Conservation (phyloP, 495 filamentous ascomycete species). For the Aspergillus kassunensis region DNA sequence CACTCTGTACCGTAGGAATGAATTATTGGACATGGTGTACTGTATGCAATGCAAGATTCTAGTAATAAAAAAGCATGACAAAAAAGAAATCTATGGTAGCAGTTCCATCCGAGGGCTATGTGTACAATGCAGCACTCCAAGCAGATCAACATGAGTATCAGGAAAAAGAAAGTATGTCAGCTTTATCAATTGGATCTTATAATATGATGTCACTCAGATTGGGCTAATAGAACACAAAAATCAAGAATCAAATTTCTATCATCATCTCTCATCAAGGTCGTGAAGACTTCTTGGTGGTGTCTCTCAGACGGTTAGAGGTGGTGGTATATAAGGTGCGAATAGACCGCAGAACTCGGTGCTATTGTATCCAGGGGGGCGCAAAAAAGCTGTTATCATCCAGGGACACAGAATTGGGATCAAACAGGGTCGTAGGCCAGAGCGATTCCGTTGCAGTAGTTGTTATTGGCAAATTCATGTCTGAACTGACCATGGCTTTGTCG, state of each 20-base stretch:
- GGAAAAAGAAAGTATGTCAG: background rate
- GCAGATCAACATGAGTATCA: background rate
- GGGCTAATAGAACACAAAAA: conserved; percentile 36
- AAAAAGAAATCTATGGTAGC: conserved; percentile 5
- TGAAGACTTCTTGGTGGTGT: conserved; percentile 35
- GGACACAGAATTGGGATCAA: conserved; percentile 29
- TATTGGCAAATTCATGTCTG: conserved; percentile 19
- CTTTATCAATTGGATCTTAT: conserved; percentile 36
- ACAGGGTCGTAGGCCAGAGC: conserved; percentile 37
- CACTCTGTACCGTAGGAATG: no score
- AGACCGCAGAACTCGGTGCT: conserved; percentile 20
- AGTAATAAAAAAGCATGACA: background rate
- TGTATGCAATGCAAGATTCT: background rate
- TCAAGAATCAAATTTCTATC: conserved; percentile 44
- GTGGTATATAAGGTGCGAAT: conserved; percentile 36
- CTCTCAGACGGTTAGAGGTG: conserved; percentile 41
- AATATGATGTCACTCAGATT: conserved; percentile 35
- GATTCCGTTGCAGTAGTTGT: conserved; percentile 31
- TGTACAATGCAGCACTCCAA: conserved; percentile 10
- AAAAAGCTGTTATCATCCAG: conserved; percentile 33
- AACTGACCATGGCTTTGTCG: conserved; percentile 19
- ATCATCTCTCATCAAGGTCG: conserved; percentile 54
- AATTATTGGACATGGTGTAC: no score
- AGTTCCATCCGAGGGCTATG: background rate
- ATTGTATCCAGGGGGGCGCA: conserved; percentile 36